Evolutionary conservation across 306 rosid genomes (phyloP).

Genomic region (Canavalia gladiata): DNA sequence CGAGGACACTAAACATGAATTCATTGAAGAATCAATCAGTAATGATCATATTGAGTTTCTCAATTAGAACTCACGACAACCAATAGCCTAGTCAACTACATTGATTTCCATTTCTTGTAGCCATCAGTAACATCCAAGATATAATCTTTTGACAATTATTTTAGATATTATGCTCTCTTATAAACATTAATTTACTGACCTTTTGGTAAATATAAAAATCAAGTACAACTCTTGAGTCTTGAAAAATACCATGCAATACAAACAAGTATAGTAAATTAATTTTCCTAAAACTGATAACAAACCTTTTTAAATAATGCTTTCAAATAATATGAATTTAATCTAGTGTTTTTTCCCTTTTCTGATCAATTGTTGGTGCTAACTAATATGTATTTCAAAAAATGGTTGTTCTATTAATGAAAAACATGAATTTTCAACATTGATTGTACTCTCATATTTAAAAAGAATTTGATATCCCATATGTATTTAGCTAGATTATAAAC

Average conservation of each 20-base stretch:
- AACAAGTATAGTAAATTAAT: constrained; percentile 5
- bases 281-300: constrained; percentile 4
- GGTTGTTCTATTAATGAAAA: constrained; percentile 10
- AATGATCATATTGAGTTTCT: constrained; percentile 1
- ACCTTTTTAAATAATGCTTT: neutral
- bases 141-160: constrained; percentile 15
- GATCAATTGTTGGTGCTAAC: neutral
- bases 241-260: constrained; percentile 1
- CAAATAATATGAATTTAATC: constrained; percentile 8
- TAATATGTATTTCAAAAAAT: neutral
- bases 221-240: neutral
- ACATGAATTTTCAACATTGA: neutral
- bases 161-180: neutral
- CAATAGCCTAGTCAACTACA: neutral
- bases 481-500: constrained; percentile 9
- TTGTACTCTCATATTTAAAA: constrained; percentile 6
- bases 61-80: neutral
- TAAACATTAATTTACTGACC: neutral
- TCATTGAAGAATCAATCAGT: constrained; percentile 4
- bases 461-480: constrained; percentile 33
- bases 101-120: neutral
- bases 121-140: neutral
- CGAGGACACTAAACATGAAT: neutral
- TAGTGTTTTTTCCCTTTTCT: neutral
- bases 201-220: neutral